Evolutionary conservation across 1,139 yeast species (phyloP).

Genomic region (Geotrichum macrosporum): DNA sequence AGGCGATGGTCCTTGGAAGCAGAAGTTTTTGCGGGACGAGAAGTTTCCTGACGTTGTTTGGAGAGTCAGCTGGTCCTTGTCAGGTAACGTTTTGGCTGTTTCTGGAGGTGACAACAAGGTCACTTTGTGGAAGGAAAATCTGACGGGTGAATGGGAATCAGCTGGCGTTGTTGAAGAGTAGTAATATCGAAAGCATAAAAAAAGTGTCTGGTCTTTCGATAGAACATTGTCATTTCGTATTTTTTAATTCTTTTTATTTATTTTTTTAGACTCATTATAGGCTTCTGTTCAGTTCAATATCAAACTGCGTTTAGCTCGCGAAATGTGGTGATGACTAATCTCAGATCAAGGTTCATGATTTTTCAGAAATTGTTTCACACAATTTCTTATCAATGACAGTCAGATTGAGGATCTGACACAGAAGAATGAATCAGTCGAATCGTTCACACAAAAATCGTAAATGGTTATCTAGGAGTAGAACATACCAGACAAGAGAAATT

Average conservation of each 20-base stretch:
- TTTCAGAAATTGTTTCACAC: no score
- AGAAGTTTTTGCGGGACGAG: constrained; percentile 61
- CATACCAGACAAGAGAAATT: neutral
- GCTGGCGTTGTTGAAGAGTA: constrained; percentile 91
- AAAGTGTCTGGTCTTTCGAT: neutral
- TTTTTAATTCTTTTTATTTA: neutral
- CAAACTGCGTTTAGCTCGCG: no score
- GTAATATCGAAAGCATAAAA: constrained; percentile 7
- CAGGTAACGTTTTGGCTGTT: constrained; percentile 93
- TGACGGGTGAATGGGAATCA: constrained; percentile 92
- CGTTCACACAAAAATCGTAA: neutral
- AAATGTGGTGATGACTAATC: no score
- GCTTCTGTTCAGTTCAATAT: no score
- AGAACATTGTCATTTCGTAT: neutral
- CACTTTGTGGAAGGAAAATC: constrained; percentile 92
- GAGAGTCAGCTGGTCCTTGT: constrained; percentile 97
- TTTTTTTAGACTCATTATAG: constrained; percentile 19
- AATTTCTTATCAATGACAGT: no score
- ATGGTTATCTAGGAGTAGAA: neutral
- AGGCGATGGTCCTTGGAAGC: constrained; percentile 71
- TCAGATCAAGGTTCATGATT: constrained; percentile 61
- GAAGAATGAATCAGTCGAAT: neutral
- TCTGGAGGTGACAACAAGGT: constrained; percentile 96
- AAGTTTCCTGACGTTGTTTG: constrained; percentile 95
- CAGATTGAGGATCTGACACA: no score